Evolutionary conservation across 2,329 filamentous ascomycete genomes (phyloP).

Genomic region (Davidsoniella neocaledoniae): DNA sequence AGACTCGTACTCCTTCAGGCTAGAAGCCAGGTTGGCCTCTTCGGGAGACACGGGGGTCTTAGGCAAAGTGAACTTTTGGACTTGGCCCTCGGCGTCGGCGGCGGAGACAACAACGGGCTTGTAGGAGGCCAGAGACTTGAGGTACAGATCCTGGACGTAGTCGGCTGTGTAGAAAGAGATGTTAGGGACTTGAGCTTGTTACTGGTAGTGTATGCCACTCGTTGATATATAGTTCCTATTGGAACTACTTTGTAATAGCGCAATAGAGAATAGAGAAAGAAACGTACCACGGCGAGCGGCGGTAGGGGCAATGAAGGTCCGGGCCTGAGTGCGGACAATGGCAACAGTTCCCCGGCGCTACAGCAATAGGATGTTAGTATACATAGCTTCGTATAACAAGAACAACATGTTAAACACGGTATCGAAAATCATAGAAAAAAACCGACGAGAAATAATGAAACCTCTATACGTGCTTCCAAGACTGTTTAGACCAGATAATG

Average conservation of each 20-base stretch:
- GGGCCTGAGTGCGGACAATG: conserved; percentile 24
- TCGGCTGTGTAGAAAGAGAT: conserved; percentile 48
- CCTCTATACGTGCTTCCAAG: background rate
- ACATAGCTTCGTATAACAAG: background rate
- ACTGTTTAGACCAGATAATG: too few relatives aligned
- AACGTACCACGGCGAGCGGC: conserved; percentile 44
- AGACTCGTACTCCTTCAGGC: conserved; percentile 84
- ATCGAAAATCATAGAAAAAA: background rate
- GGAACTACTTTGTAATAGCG: background rate
- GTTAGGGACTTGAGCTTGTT: background rate
- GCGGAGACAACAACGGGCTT: conserved; percentile 74
- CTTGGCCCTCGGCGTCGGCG: conserved; percentile 73
- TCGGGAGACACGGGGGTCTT: conserved; percentile 77
- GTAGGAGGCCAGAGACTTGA: conserved; percentile 90
- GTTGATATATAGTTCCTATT: conserved; percentile 5
- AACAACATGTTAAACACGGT: background rate
- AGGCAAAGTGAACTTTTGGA: conserved; percentile 71
- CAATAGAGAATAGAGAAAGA: background rate
- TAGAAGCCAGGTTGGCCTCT: conserved; percentile 80
- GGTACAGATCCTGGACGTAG: conserved; percentile 93
- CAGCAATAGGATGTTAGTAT: conserved; percentile 1
- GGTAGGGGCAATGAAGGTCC: conserved; percentile 43
- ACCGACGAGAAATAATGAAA: background rate
- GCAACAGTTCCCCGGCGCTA: conserved; percentile 9
- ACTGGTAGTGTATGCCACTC: conserved; percentile 16